Base-by-base conservation (phyloP, 2,329 filamentous ascomycete genomes). In the Monosporascus sp. region DNA sequence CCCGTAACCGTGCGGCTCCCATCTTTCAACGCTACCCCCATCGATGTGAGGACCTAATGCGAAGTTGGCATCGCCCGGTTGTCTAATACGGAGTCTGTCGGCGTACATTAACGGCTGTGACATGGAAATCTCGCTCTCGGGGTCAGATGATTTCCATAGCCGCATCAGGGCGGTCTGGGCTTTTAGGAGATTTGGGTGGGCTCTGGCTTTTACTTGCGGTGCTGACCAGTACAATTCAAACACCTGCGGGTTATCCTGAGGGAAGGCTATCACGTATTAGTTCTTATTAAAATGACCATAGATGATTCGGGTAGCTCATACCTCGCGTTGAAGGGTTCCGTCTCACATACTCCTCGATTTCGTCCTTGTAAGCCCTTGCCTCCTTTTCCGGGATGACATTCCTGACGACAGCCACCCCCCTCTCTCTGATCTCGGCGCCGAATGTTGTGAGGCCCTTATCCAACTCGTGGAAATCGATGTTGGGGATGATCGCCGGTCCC, bases 221-320 rank as follows among this genome's bases (percentile, higher is more conserved):
- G 77, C 76, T 0, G 86, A 87, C 87, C 87, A 91, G 70, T 91
- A 91, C 1, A 91, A 73, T 66, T 91, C 88, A 62, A 83, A 90
- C 6, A 91, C 87, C 45, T 88, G 84, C 0, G 86, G 87, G 43
- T 85, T 77, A 46, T 86, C 73, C 0, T 78, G 69, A 0, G 87
- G 88, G 57, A 89, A 91, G 2, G 83, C 87, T 80, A 40, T 20
- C 36, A 3, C 14, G 9, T 27, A 22, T 50, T 56, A 69, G 51
- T 16, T 20, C 38, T 34, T 45, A 41, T 50, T 50, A 31, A 44
- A 43, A 19, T 24, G 26, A 3, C 5, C 26, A 20, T 40, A n/a
- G 8, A 3, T n/a, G 22, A 44, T 19, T 37, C 44, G 0, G 0
- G 27, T 2, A 34, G 8, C 16, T 31, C 66, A 57, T 56, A 76